A percentile compares a stretch with the other conserved stretches of the same genome.
phyloP scores from a whole-genome alignment of 2,329 filamentous ascomycete species.

The Claviceps sorghi region DNA sequence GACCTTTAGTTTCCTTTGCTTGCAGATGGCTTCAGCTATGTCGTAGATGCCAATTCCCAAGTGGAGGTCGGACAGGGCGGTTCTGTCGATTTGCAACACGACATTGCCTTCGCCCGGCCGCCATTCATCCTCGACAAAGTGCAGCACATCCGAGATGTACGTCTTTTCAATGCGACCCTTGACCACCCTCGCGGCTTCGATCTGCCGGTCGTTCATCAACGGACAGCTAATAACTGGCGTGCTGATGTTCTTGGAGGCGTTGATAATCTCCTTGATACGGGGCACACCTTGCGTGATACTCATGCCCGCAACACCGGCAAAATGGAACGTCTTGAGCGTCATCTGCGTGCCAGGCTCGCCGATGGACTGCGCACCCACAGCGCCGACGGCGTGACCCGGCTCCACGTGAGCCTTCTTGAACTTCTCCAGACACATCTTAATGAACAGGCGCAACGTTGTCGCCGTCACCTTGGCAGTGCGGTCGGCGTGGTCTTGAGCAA shows the following conservation, averaged over 20 bases:
- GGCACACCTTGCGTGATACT: slow-evolving; percentile 98
- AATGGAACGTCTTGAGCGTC: slow-evolving; percentile 99
- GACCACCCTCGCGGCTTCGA: slow-evolving; percentile 74
- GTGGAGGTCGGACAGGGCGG: slow-evolving; percentile 65
- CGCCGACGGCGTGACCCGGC: slow-evolving; percentile 88
- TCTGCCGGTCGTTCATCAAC: slow-evolving; percentile 58
- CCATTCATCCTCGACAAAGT: slow-evolving; percentile 80
- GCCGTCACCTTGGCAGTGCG: slow-evolving; percentile 73
- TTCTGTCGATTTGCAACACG: slow-evolving; percentile 65
- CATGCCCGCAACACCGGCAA: slow-evolving; percentile 98
- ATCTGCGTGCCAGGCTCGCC: slow-evolving; percentile 97
- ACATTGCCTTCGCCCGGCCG: slow-evolving; percentile 49
- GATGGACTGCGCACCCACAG: slow-evolving; percentile 93
- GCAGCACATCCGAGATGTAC: slow-evolving; percentile 66
- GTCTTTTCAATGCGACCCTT: slow-evolving; percentile 94
- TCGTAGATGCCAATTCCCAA: slow-evolving; percentile 62
- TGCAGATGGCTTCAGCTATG: slow-evolving; percentile 63
- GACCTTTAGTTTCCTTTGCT: slow-evolving; percentile 71
- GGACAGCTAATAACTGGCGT: slow-evolving; percentile 88
- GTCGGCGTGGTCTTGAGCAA: slow-evolving; percentile 35
- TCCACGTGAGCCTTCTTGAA: slow-evolving; percentile 86
- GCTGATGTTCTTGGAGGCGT: slow-evolving; percentile 84
- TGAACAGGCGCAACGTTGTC: slow-evolving; percentile 59
- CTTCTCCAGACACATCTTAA: slow-evolving; percentile 71
- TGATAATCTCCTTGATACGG: slow-evolving; percentile 99